Evolutionary conservation across 2,329 filamentous ascomycete species (phyloP).

Genomic region (Fusarium pseudocircinatum): DNA sequence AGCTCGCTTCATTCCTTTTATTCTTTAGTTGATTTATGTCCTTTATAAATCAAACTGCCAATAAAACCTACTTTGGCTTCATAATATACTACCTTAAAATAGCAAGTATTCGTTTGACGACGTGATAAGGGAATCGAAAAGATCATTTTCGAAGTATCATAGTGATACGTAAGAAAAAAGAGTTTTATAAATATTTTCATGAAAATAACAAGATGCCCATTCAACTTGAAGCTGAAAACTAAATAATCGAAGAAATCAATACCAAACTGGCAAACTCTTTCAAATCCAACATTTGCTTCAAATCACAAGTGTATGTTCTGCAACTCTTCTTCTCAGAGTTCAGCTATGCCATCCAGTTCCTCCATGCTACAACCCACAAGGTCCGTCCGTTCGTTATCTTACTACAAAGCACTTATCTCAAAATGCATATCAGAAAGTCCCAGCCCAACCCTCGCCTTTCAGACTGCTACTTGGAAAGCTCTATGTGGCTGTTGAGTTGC

Average conservation of each 20-base stretch:
- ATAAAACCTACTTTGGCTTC: neutral
- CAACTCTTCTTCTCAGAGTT: too few relatives aligned
- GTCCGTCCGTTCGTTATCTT: too few relatives aligned
- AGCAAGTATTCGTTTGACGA: neutral
- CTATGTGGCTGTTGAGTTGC: neutral
- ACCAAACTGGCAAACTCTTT: neutral
- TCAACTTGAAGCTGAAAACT: too few relatives aligned
- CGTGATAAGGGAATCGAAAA: neutral
- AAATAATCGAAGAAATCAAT: neutral
- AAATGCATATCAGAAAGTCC: neutral
- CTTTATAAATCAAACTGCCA: too few relatives aligned
- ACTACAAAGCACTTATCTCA: fast-evolving
- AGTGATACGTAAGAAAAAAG: fast-evolving
- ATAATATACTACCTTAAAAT: neutral
- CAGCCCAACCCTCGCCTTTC: neutral
- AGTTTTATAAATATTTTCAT: neutral
- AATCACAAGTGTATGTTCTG: fast-evolving
- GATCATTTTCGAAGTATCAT: neutral
- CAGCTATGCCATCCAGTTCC: neutral
- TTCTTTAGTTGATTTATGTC: neutral
- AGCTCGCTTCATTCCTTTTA: constrained; percentile 57
- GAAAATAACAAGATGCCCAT: neutral
- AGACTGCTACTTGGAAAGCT: neutral
- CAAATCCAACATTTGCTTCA: neutral
- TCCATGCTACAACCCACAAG: neutral